A percentile compares a stretch with the other conserved stretches of the same genome.
phyloP scores from a whole-genome alignment of 371 early-diverging fungal species.

The Quaeritorhiza haematococci region DNA sequence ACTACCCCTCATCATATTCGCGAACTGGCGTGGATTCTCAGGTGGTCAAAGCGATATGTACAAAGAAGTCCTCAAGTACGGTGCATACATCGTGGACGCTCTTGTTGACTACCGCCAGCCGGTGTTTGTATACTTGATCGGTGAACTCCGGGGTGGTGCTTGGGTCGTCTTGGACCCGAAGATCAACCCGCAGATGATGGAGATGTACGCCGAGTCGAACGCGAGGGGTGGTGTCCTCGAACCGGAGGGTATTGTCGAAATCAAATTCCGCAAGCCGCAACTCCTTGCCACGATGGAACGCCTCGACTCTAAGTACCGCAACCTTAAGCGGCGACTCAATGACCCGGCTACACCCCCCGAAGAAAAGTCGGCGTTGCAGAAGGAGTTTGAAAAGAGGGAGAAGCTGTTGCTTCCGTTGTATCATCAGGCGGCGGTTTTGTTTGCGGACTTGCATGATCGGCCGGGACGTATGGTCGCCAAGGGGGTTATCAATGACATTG shows the following conservation, averaged over 20 bases:
- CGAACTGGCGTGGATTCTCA: constrained; percentile 99
- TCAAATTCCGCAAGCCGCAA: constrained; percentile 95
- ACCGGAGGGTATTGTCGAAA: constrained; percentile 97
- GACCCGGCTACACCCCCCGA: constrained; percentile 33
- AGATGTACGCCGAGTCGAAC: constrained; percentile 92
- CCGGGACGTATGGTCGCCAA: constrained; percentile 96
- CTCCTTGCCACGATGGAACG: constrained; percentile 88
- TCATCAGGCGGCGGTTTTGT: constrained; percentile 90
- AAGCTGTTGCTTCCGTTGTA: constrained; percentile 82
- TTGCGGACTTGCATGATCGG: constrained; percentile 96
- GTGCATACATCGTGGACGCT: constrained; percentile 96
- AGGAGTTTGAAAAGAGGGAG: constrained; percentile 73
- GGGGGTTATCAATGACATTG: constrained; percentile 74
- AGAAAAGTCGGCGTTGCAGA: constrained; percentile 56
- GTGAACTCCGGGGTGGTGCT: constrained; percentile 98
- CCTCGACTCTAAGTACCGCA: constrained; percentile 70
- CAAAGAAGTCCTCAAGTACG: constrained; percentile 95
- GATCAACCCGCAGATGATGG: constrained; percentile 97
- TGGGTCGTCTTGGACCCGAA: constrained; percentile 98
- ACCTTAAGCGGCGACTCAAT: constrained; percentile 61
- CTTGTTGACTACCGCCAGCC: constrained; percentile 90
- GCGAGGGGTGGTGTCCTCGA: constrained; percentile 95
- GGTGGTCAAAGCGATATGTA: constrained; percentile 99
- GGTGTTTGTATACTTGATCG: constrained; percentile 95
- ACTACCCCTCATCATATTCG: constrained; percentile 96